phyloP scores from a whole-genome alignment of 371 early-diverging fungal genomes.

The Rhizomucor miehei region DNA sequence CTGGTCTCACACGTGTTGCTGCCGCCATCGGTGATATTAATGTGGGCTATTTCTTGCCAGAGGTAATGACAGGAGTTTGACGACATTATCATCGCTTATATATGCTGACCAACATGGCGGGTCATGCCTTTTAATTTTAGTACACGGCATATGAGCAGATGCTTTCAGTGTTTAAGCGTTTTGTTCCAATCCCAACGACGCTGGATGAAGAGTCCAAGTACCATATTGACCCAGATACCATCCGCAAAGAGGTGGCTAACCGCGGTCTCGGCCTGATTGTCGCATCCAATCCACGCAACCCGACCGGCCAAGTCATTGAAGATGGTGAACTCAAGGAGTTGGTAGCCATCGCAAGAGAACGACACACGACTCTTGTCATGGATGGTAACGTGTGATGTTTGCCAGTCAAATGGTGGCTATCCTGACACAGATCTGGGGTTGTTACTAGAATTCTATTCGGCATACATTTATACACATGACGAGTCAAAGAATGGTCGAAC shows the following conservation, averaged over 20 bases:
- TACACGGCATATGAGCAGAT: constrained; percentile 50
- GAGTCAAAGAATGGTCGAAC: constrained; percentile 34
- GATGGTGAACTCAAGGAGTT: constrained; percentile 38
- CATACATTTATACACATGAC: constrained; percentile 43
- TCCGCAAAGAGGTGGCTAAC: constrained; percentile 38
- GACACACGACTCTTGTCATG: constrained; percentile 45
- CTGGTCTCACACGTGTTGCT: constrained; percentile 51
- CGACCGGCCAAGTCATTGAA: constrained; percentile 45
- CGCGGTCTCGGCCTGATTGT: constrained; percentile 46
- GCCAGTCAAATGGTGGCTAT: too few relatives aligned
- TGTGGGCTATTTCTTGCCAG: constrained; percentile 54
- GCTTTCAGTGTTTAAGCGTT: constrained; percentile 48
- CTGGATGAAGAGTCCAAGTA: constrained; percentile 38
- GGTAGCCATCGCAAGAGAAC: constrained; percentile 31
- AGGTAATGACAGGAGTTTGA: too few relatives aligned
- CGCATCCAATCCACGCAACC: constrained; percentile 49
- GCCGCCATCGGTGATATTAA: constrained; percentile 46
- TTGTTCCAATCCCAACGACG: constrained; percentile 52
- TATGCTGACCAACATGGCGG: too few relatives aligned
- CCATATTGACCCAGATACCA: constrained; percentile 37
- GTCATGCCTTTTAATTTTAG: too few relatives aligned
- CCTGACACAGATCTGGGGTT: too few relatives aligned
- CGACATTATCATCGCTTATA: too few relatives aligned
- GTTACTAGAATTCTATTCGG: constrained; percentile 38
- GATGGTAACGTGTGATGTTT: too few relatives aligned